Evolutionary conservation across 2,329 filamentous ascomycete genomes (phyloP).

Genomic region (Torrubiella hemipterigena): DNA sequence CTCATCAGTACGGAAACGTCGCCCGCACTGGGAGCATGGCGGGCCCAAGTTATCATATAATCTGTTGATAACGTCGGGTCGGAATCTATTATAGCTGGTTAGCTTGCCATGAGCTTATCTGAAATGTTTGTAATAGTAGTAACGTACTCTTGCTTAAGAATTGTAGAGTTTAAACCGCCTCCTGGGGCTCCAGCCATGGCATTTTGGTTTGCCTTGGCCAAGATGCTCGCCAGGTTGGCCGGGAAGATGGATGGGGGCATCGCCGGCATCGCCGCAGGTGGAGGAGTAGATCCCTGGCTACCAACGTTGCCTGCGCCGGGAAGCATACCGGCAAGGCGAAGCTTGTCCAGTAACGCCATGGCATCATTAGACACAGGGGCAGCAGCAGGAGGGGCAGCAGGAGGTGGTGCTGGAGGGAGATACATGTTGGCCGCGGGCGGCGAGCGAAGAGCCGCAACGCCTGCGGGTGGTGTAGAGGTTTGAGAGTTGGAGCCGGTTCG

Average conservation of each 20-base stretch:
- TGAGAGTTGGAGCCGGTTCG: conserved; percentile 38
- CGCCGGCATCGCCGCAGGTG: conserved; percentile 15
- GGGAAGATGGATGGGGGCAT: conserved; percentile 19
- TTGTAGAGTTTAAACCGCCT: conserved; percentile 36
- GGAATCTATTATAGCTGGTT: conserved; percentile 41
- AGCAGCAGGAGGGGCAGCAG: conserved; percentile 21
- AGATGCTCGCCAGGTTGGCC: conserved; percentile 22
- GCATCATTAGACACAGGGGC: conserved; percentile 30
- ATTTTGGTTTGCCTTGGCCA: conserved; percentile 13
- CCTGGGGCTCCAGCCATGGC: conserved; percentile 12
- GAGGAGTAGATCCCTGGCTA: conserved; percentile 21
- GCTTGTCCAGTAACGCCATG: conserved; percentile 51
- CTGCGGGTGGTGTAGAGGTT: conserved; percentile 27
- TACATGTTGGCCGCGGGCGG: too few species aligned
- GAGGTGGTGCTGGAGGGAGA: conserved; percentile 16
- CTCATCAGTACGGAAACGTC: conserved; percentile 67
- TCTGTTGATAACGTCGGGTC: conserved; percentile 58
- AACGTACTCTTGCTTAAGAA: conserved; percentile 47
- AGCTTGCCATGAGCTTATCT: conserved; percentile 3
- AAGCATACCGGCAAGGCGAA: conserved; percentile 58
- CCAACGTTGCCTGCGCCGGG: conserved; percentile 30
- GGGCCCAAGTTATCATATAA: conserved; percentile 76
- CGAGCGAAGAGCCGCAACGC: conserved; percentile 30
- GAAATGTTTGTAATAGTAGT: not conserved
- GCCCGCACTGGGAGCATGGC: conserved; percentile 83